These are phyloP conservation scores for Beauveria bassiana DNA, from an alignment of 2,329 filamentous ascomycete genomes.

Conservation along the genomic window DNA sequence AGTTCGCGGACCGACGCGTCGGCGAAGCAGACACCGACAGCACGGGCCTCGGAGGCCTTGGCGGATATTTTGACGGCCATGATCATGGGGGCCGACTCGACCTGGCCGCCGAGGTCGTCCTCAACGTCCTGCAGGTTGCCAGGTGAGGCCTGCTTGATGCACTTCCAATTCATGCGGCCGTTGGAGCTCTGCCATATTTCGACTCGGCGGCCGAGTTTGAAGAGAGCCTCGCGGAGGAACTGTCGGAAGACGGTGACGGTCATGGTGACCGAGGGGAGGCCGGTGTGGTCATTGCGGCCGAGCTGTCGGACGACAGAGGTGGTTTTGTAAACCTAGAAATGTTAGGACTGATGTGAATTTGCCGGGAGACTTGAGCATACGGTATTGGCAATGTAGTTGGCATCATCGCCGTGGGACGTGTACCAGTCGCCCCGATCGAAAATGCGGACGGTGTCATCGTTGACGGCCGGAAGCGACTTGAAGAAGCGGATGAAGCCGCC, in stretches of 20 bases:
- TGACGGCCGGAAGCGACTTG: conserved; percentile 67
- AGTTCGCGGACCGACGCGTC: conserved; percentile 94
- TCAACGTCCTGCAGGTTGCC: conserved; percentile 96
- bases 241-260: conserved; percentile 91
- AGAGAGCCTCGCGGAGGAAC: conserved; percentile 88
- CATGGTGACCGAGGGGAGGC: conserved; percentile 89
- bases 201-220: conserved; percentile 81
- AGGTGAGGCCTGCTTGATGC: conserved; percentile 85
- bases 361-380: conserved; percentile 32
- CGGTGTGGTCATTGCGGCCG: conserved; percentile 74
- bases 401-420: conserved; percentile 84
- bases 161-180: conserved; percentile 83
- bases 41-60: conserved; percentile 77
- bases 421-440: conserved; percentile 96
- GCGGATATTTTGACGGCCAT: conserved; percentile 87
- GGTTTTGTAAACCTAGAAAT: conserved; percentile 78
- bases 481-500: conserved; percentile 95
- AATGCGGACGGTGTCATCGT: conserved; percentile 72
- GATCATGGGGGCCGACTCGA: conserved; percentile 89
- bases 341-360: background rate
- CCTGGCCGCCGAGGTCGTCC: conserved; percentile 79
- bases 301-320: conserved; percentile 90
- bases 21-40: conserved; percentile 92
- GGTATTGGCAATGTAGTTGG: conserved; percentile 72
- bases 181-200: conserved; percentile 78